Base-by-base conservation (phyloP, 345 rosid genomes). In the Rhodamnia rubescens region DNA sequence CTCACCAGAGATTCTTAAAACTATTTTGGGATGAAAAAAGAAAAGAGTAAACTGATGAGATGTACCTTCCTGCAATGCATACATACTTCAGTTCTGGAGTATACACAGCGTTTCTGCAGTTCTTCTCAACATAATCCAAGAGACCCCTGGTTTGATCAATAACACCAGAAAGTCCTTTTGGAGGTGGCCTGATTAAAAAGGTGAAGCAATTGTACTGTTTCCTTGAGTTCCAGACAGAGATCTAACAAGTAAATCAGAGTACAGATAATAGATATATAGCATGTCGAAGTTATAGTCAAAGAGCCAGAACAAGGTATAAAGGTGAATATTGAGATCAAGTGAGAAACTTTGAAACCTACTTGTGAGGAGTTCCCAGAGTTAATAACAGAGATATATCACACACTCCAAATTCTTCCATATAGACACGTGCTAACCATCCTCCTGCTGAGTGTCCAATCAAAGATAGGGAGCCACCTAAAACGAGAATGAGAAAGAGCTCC, bases 301-400 rank as follows among this genome's bases (percentile, higher is more conserved):
- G 57, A 82, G 84, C 44, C 84, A 53, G 54, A 53, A 40, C 57
- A 51, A 82, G 40, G 51, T 74, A 64, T 20, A 11, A 83, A 82
- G 56, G 18, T 29, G 15, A 54, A 10, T 69, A 27, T n/a, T 8
- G 47, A 69, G 78, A 18, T 69, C 78, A 8, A 75, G 81, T 57
- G 75, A 27, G 59, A 42, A 74, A 12, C 81, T 81, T 81, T 55
- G 40, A 7, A 85, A 94, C 98, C 90, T 95, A 96, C 99, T 85
- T 89, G 94, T 96, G 98, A 87, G 98, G 98, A 88, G 99, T 96
- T 90, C 99, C 99, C 81, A 96, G 97, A 74, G 99, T 96, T 89
- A 96, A 87, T 84, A 95, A 83, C 93, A 96, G 88, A 49, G 95
- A 91, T 87, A 96, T 87, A 82, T 94, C 91, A 50, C 93, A 88